phyloP scores from a whole-genome alignment of 441 rosid genomes.

The Erodium chrysanthum region DNA sequence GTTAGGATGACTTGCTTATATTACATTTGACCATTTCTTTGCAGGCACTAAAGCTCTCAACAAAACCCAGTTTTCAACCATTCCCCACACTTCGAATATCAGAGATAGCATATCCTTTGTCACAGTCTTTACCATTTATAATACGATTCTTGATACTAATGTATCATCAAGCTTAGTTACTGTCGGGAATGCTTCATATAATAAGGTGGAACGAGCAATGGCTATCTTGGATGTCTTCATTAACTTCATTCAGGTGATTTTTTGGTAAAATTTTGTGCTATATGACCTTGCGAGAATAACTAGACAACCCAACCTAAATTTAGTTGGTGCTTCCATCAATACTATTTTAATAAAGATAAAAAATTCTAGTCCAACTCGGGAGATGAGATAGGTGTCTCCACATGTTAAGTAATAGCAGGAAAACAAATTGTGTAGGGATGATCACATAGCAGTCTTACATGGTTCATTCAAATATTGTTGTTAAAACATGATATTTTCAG shows the following conservation, averaged over 20 bases:
- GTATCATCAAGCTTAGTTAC: conserved; percentile 36
- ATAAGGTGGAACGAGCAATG: conserved; percentile 55
- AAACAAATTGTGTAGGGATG: no score
- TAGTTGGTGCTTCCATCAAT: no score
- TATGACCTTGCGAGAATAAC: neutral
- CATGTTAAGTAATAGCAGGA: no score
- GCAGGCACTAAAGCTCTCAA: conserved; percentile 72
- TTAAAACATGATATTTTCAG: conserved; percentile 27
- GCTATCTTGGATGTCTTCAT: conserved; percentile 59
- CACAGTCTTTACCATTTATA: conserved; percentile 67
- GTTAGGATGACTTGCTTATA: neutral
- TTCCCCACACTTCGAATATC: conserved; percentile 23
- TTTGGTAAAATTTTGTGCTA: neutral
- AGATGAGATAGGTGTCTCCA: no score
- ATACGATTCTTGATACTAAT: conserved; percentile 26
- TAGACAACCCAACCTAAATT: no score
- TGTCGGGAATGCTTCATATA: conserved; percentile 63
- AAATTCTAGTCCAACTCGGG: no score
- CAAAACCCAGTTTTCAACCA: conserved; percentile 32
- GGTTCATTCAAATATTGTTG: conserved; percentile 4
- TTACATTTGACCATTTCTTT: neutral
- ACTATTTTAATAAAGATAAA: no score
- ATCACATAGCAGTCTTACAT: no score
- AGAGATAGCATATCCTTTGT: conserved; percentile 49
- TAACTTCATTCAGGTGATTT: conserved; percentile 58